Conservation (phyloP, 495 filamentous ascomycete genomes). For the Aspergillus egyptiacus region DNA sequence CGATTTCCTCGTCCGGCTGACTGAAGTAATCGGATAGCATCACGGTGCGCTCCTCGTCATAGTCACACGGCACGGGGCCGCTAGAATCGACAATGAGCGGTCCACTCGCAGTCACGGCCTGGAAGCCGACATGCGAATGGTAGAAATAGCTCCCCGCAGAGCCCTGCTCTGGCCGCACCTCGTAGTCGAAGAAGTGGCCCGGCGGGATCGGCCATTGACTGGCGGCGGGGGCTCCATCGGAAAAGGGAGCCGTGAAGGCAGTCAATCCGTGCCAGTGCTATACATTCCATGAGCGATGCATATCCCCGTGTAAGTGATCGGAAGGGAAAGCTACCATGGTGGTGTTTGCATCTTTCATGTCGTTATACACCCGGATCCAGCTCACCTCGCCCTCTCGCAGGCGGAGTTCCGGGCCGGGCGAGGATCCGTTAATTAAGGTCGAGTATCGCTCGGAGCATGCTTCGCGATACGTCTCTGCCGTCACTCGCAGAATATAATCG, state of each 20-base stretch:
- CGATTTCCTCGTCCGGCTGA: constrained; percentile 38
- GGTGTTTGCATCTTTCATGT: constrained; percentile 1
- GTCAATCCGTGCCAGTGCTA: constrained; percentile 10
- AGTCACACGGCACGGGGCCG: constrained; percentile 36
- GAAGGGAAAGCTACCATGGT: background rate
- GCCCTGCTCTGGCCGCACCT: constrained; percentile 42
- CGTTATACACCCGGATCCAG: constrained; percentile 10
- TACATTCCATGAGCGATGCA: background rate
- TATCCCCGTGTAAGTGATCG: background rate
- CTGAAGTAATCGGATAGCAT: constrained; percentile 47
- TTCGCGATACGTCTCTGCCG: background rate
- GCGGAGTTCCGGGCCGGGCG: constrained; percentile 5
- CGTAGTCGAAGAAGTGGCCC: constrained; percentile 54
- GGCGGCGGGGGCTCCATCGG: constrained; percentile 4
- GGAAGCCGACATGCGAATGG: constrained; percentile 54
- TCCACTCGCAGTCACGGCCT: constrained; percentile 48
- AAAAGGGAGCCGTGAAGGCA: constrained; percentile 8
- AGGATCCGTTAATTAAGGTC: constrained; percentile 3
- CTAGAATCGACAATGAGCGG: constrained; percentile 49
- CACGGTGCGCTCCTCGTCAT: constrained; percentile 52
- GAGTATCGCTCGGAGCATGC: constrained; percentile 2
- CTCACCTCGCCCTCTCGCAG: constrained; percentile 6
- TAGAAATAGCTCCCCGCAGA: constrained; percentile 56
- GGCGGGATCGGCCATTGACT: constrained; percentile 7
- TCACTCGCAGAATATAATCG: constrained; percentile 2